Base-by-base conservation (phyloP, 1,284 basidiomycete species). In the Butyriboletus appendiculatus region DNA sequence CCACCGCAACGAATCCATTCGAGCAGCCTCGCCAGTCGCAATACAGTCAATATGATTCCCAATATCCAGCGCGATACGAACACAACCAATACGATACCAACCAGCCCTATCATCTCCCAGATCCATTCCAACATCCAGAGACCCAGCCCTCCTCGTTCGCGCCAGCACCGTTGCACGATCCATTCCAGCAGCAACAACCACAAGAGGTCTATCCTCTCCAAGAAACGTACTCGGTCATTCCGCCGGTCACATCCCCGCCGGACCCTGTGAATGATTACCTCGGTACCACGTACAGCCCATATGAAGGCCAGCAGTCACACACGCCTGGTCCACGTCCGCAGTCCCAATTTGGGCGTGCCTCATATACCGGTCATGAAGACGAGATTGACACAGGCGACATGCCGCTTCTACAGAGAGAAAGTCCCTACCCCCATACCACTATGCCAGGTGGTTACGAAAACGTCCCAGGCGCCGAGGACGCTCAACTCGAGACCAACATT, bases 351-450 rank as follows among this genome's bases (percentile, higher is more conserved):
- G 66, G 59, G 1, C 75, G 57, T 1, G 70, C 76, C n/a, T 59
- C 75, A 12, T 74, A 76, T 30, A 75, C 76, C 24, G 50, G 22
- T n/a, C 49, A 52, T 3, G 65, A 68, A 22, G 78, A 81, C 1
- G 75, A 78, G 14, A 61, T 70, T 3, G 72, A 74, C 12, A 64
- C 77, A 0, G 85, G 84, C 10, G 85, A 88, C 58, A 84, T 88
- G n/a, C 85, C 86, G 0, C 74, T 89, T 15, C 69, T 89, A 35
- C 69, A 77, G 8, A 73, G 84, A 15, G 78, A 83, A 48, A 60
- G 63, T 8, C 63, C 63, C 15, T 64, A 66, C 28, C 33, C 57
- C 22, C 57, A 54, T 16, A 59, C 69, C 53, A 67, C 72, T 1
- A 56, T 80, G 9, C 75, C 76, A 0, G 80, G 82, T 16, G 73